Evolutionary conservation across 441 rosid genomes (phyloP).

Genomic region (Brassica balearica): DNA sequence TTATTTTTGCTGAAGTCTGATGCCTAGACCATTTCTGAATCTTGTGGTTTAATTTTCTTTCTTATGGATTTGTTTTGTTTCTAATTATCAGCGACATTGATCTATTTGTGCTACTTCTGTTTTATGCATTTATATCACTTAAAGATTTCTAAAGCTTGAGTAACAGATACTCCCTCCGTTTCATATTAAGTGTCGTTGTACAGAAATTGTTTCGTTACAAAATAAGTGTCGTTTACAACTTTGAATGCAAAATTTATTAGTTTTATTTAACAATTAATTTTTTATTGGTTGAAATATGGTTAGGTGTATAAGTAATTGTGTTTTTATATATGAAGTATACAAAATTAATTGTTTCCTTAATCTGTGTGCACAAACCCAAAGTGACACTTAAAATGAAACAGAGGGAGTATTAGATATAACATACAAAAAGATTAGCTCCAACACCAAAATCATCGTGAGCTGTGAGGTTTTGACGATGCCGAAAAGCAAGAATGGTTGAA

Average conservation of each 20-base stretch:
- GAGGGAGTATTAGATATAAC: not conserved
- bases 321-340: no score
- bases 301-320: no score
- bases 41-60: not conserved
- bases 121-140: not conserved
- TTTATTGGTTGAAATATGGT: no score
- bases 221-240: no score
- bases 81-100: not conserved
- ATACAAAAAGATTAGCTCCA: not conserved
- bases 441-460: conserved; percentile 1
- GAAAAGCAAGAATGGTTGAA: conserved; percentile 4
- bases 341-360: no score
- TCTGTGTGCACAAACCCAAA: no score
- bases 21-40: not conserved
- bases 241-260: no score
- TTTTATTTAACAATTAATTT: no score
- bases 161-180: not conserved
- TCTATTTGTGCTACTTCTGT: not conserved
- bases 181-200: no score
- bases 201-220: no score
- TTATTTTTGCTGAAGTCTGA: not conserved
- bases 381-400: no score
- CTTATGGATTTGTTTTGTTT: conserved; percentile 20
- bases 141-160: not conserved
- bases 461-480: conserved; percentile 7